phyloP scores from a whole-genome alignment of 495 filamentous ascomycete species.

The Xylaria telfairii region DNA sequence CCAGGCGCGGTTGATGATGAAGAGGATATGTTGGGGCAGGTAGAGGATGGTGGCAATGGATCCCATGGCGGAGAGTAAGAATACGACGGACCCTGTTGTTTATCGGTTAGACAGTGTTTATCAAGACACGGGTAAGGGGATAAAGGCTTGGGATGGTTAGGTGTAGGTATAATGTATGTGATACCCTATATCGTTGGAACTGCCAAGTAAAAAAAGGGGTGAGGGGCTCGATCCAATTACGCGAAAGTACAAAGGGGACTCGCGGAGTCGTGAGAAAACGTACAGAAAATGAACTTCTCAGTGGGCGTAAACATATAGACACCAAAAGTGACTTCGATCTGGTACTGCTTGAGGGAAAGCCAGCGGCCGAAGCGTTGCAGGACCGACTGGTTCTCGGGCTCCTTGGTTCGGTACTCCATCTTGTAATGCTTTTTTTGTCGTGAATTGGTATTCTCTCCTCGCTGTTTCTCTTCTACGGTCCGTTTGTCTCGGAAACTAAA shows the following conservation, averaged over 20 bases:
- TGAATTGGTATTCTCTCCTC: conserved; percentile 4
- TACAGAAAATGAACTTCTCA: conserved; percentile 58
- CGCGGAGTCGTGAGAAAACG: conserved; percentile 22
- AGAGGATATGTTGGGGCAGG: conserved; percentile 84
- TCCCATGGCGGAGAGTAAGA: conserved; percentile 84
- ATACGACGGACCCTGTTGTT: conserved; percentile 80
- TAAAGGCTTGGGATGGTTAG: not conserved
- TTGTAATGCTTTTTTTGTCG: conserved; percentile 1
- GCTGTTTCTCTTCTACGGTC: not conserved
- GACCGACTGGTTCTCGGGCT: conserved; percentile 41
- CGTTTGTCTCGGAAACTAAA: not conserved
- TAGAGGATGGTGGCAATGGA: conserved; percentile 86
- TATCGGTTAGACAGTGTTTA: not conserved
- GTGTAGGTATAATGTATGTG: conserved; percentile 9
- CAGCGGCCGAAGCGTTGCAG: conserved; percentile 53
- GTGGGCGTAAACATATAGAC: conserved; percentile 57
- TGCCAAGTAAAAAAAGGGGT: conserved; percentile 8
- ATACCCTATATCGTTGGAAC: not conserved
- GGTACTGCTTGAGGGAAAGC: conserved; percentile 58
- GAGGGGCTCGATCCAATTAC: not conserved
- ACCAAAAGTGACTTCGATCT: conserved; percentile 56
- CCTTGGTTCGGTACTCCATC: conserved; percentile 38
- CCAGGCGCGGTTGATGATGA: conserved; percentile 81
- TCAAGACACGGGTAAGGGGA: not conserved
- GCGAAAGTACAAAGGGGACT: not conserved